Evolutionary conservation across 805 yeast genomes (phyloP).

Genomic region (Clavispora phyllophila): DNA sequence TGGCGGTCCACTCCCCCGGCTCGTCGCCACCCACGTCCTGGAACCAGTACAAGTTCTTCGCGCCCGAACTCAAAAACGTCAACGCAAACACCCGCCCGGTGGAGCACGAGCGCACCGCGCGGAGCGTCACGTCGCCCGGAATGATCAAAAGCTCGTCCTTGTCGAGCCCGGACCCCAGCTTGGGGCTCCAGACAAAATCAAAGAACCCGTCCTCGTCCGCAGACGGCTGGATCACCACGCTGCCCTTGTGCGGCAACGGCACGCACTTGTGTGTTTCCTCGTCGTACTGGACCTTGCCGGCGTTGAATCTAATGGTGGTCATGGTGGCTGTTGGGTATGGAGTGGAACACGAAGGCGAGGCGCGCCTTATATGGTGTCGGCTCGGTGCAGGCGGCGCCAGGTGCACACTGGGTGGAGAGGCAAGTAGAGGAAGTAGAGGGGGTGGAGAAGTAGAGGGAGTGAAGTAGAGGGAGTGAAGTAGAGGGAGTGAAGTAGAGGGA

Average conservation of each 20-base stretch:
- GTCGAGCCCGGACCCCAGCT: conserved; percentile 44
- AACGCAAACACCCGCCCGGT: conserved; percentile 76
- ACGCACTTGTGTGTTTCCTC: conserved; percentile 58
- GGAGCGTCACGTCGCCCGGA: conserved; percentile 83
- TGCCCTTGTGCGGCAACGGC: conserved; percentile 69
- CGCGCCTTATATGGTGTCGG: background rate
- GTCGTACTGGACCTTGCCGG: conserved; percentile 69
- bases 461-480: too few species aligned
- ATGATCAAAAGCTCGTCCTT: conserved; percentile 65
- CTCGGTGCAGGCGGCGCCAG: background rate
- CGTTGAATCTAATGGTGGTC: conserved; percentile 55
- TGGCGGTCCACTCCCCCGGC: conserved; percentile 49
- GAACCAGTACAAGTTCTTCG: conserved; percentile 63
- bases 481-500: too few species aligned
- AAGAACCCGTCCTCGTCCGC: conserved; percentile 69
- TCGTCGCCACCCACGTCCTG: conserved; percentile 69
- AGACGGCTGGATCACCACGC: conserved; percentile 53
- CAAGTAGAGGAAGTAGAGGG: too few species aligned
- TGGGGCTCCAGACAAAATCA: conserved; percentile 70
- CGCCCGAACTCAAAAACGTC: conserved; percentile 59
- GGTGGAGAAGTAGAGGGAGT: too few species aligned
- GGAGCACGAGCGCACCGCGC: conserved; percentile 59
- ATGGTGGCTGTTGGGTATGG: background rate
- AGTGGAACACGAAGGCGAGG: background rate
- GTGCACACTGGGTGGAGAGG: background rate